Conservation (phyloP, 2,329 filamentous ascomycete species). For the Colletotrichum sp. region DNA sequence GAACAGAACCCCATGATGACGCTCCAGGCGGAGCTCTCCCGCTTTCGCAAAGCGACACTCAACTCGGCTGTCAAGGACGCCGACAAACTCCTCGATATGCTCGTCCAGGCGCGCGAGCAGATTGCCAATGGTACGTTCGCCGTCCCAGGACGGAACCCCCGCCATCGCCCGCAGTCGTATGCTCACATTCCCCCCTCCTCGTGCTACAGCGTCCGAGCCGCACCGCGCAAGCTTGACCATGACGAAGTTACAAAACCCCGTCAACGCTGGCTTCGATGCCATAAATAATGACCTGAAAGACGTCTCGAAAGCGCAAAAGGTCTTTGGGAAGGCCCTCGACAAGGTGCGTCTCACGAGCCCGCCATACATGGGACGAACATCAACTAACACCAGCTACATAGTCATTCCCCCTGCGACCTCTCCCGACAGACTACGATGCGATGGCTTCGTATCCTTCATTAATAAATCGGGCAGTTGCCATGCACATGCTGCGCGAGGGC, state of each 20-base stretch:
- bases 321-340: conserved; percentile 85
- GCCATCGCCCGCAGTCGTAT: conserved; percentile 5
- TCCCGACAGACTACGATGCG: conserved; percentile 81
- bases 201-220: conserved; percentile 59
- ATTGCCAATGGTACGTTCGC: conserved; percentile 68
- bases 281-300: conserved; percentile 84
- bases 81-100: conserved; percentile 79
- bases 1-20: conserved; percentile 52
- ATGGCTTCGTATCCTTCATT: conserved; percentile 76
- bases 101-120: conserved; percentile 74
- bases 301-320: conserved; percentile 80
- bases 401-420: conserved; percentile 56
- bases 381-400: conserved; percentile 23
- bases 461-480: conserved; percentile 88
- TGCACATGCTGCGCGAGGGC: conserved; percentile 94
- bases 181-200: not conserved
- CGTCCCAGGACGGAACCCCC: conserved; percentile 1
- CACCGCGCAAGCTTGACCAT: conserved; percentile 75
- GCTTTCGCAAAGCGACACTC: conserved; percentile 72
- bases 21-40: conserved; percentile 76
- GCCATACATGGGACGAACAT: not conserved
- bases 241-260: conserved; percentile 83
- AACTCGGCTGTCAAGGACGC: conserved; percentile 78
- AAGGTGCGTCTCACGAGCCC: conserved; percentile 56
- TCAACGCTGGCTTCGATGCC: conserved; percentile 80